Evolutionary conservation across 768 basidiomycete genomes (phyloP), one percentile per base, ranked within the genome.

Genomic region (Lactarius indigo): DNA sequence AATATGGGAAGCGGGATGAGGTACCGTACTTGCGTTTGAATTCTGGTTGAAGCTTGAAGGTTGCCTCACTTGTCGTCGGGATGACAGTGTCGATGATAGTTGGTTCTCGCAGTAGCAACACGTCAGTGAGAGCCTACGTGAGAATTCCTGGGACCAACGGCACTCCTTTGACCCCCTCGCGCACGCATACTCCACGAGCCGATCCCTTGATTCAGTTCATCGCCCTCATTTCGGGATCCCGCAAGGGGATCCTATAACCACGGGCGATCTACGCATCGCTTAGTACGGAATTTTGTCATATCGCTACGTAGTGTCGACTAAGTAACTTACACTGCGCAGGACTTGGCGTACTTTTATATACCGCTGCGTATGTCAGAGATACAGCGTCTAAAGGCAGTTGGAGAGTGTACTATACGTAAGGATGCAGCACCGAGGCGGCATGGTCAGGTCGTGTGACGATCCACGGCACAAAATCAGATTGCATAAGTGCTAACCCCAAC

Each of bases 11-110:
- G 8, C 2, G 10, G 44, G 5, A 50, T 23, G 23, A 50, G 10
- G 47, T 50, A 2, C 4, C 5, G n/a, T 73, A 74, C 33, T 35
- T 95, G 42, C 86, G 91, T 50, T 94, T 35, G 87, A 91, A 70
- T 92, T 94, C 71, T 83, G 88, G n/a, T n/a, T n/a, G n/a, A n/a
- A 6, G 91, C 7, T 94, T 63, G 93, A 95, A 77, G 90, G 94
- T 71, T 80, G 81, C 37, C 79, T 89, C 26, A 81, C 84, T 57
- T 89, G 88, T 67, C 82, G 85, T 17, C 91, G 88, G 89, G 84
- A 84, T 64, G 80, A 84, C 15, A 83, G 84, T 54, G 84, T 88
- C 17, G 87, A 91, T 68, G 84, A 83, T 0, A 73, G 76, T 5
- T 73, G 76, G 10, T 86, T 88, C 73, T 78, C 91, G 1, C 75